Percentiles rank a stretch among this genome's conserved stretches.
phyloP scores from a whole-genome alignment of 257 asterid genomes.

The Nicotiana undulata region DNA sequence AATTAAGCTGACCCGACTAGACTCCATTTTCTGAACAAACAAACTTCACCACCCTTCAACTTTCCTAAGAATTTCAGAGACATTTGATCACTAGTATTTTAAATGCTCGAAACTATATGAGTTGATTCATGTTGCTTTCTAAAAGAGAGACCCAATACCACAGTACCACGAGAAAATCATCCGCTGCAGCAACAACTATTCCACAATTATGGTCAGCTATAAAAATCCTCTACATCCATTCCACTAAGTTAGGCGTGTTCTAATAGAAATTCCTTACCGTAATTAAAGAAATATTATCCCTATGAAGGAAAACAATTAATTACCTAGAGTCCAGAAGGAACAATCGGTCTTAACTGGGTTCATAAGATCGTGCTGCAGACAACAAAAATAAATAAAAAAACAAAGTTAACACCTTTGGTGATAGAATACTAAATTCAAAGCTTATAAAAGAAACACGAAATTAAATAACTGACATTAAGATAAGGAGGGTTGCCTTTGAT shows the following conservation, averaged over 20 bases:
- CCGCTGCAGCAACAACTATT: not conserved
- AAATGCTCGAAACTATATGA: not conserved
- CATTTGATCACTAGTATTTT: not conserved
- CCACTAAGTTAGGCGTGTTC: not conserved
- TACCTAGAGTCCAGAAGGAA: slow-evolving; percentile 97
- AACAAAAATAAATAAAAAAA: not conserved
- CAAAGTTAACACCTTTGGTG: not conserved
- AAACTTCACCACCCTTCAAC: not conserved
- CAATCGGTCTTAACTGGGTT: slow-evolving; percentile 89
- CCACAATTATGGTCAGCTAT: not conserved
- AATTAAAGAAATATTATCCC: not conserved
- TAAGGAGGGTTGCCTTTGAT: slow-evolving; percentile 95
- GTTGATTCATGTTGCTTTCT: not conserved
- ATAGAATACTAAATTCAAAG: not conserved
- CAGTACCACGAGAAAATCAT: not conserved
- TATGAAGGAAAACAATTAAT: not conserved
- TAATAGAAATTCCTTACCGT: not conserved
- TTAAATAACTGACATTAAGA: slow-evolving; percentile 49
- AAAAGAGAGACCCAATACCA: not conserved
- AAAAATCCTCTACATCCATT: not conserved
- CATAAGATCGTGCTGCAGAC: slow-evolving; percentile 62
- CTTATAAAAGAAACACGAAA: not conserved
- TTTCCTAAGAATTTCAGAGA: not conserved
- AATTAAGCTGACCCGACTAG: not conserved
- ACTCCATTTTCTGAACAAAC: not conserved